A percentile compares a stretch with the other conserved stretches of the same genome.
These are phyloP conservation scores for Cryptococcus sp. DNA, from an alignment of 1,284 basidiomycete species.

Conservation along the genomic window DNA sequence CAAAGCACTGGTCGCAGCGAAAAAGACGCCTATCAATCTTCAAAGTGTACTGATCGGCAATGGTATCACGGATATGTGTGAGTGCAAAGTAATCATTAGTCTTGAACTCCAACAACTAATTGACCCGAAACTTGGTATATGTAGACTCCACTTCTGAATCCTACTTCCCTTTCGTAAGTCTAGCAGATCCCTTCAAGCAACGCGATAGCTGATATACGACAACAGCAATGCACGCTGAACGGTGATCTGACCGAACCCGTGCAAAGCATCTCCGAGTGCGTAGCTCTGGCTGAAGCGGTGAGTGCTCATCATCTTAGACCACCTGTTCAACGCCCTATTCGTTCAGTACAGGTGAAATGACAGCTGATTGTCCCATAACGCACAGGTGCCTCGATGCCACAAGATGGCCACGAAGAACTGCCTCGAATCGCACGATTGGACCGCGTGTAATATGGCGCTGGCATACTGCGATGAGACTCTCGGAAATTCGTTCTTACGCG, in stretches of 20 bases:
- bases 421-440: constrained; percentile 57
- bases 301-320: constrained; percentile 6
- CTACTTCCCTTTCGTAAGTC: constrained; percentile 46
- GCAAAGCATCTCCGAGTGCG: constrained; percentile 42
- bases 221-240: constrained; percentile 46
- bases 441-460: constrained; percentile 64
- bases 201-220: not conserved
- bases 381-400: constrained; percentile 45
- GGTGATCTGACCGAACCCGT: constrained; percentile 44
- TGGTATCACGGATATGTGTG: constrained; percentile 56
- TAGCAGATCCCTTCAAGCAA: not conserved
- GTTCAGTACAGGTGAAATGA: not conserved
- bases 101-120: not conserved
- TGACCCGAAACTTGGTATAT: constrained; percentile 1
- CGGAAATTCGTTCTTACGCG: constrained; percentile 39
- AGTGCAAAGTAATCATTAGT: constrained; percentile 9
- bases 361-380: not conserved
- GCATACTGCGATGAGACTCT: constrained; percentile 61
- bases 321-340: not conserved
- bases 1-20: constrained; percentile 60
- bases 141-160: constrained; percentile 41
- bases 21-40: constrained; percentile 73
- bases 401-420: constrained; percentile 40
- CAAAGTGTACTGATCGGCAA: constrained; percentile 77
- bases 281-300: constrained; percentile 48